These are phyloP conservation scores for Elongisporangium anandrum DNA, from an alignment of 352 stramenopile genomes.

Conservation along the genomic window DNA sequence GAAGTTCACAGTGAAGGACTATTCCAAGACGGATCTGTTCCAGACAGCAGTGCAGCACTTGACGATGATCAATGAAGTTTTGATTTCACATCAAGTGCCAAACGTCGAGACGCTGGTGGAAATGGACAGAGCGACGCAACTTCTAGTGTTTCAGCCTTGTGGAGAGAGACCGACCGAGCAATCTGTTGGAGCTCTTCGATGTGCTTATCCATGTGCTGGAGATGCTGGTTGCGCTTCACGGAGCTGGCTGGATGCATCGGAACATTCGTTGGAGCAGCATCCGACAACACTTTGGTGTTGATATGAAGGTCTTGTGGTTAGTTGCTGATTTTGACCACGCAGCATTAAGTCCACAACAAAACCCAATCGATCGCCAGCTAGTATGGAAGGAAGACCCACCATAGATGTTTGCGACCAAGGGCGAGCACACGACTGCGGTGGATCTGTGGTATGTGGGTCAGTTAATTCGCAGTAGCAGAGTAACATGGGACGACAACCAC, in stretches of 20 bases:
- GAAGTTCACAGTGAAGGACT: neutral
- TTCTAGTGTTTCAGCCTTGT: neutral
- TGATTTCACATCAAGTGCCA: neutral
- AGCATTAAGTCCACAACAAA: neutral
- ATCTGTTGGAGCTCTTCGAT: neutral
- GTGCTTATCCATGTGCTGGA: neutral
- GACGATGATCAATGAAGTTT: neutral
- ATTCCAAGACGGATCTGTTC: neutral
- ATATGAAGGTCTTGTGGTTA: neutral
- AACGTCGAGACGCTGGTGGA: neutral
- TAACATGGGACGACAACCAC: neutral
- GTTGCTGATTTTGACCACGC: neutral
- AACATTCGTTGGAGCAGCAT: neutral
- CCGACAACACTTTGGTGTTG: too few relatives aligned
- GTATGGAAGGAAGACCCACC: neutral
- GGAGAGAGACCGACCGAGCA: neutral
- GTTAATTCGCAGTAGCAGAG: neutral
- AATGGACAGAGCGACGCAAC: neutral
- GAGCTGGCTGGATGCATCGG: neutral
- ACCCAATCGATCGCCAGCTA: neutral
- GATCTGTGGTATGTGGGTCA: neutral
- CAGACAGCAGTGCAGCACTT: neutral
- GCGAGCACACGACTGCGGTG: neutral
- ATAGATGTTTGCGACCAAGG: too few relatives aligned
- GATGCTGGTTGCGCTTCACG: too few relatives aligned